A percentile compares a stretch with the other conserved stretches of the same genome.
These are phyloP conservation scores for Piedraia hortae DNA, from an alignment of 2,329 filamentous ascomycete genomes.

Conservation along the genomic window DNA sequence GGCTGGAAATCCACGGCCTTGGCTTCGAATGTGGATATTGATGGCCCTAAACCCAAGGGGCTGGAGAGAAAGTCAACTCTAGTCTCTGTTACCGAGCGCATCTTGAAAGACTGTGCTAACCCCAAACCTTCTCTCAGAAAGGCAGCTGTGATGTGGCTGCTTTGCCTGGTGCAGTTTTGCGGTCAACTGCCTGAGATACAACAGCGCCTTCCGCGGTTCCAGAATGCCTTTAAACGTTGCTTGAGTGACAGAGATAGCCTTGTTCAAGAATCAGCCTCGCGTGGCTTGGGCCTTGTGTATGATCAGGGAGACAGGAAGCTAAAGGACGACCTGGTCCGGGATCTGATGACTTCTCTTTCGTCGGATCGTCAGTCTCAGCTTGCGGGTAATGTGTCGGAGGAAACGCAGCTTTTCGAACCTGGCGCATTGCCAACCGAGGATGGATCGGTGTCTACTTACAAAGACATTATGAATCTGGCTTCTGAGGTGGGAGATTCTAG, in stretches of 20 bases:
- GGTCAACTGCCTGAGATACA: constrained; percentile 54
- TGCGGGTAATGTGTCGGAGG: constrained; percentile 51
- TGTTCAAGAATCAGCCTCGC: constrained; percentile 81
- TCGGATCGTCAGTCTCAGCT: constrained; percentile 42
- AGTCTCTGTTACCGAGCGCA: constrained; percentile 35
- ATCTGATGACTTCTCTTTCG: constrained; percentile 67
- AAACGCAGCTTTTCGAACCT: constrained; percentile 81
- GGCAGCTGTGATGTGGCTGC: constrained; percentile 81
- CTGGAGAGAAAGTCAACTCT: constrained; percentile 17
- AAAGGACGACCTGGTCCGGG: constrained; percentile 58
- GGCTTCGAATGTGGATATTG: constrained; percentile 47
- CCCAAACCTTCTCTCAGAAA: constrained; percentile 77
- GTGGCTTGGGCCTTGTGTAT: constrained; percentile 77
- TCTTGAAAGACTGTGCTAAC: constrained; percentile 49
- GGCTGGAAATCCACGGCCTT: constrained; percentile 68
- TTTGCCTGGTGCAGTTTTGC: constrained; percentile 75
- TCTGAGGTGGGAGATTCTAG: constrained; percentile 88
- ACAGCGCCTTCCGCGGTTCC: constrained; percentile 44
- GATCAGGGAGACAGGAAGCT: constrained; percentile 64
- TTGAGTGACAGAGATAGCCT: constrained; percentile 74
- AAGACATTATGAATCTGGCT: constrained; percentile 86
- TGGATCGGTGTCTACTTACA: constrained; percentile 81
- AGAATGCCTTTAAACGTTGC: constrained; percentile 66
- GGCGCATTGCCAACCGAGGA: constrained; percentile 76
- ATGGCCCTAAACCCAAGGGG: constrained; percentile 22